Base-by-base conservation (phyloP, 1,284 basidiomycete genomes). In the Rhodotorula sp. region DNA sequence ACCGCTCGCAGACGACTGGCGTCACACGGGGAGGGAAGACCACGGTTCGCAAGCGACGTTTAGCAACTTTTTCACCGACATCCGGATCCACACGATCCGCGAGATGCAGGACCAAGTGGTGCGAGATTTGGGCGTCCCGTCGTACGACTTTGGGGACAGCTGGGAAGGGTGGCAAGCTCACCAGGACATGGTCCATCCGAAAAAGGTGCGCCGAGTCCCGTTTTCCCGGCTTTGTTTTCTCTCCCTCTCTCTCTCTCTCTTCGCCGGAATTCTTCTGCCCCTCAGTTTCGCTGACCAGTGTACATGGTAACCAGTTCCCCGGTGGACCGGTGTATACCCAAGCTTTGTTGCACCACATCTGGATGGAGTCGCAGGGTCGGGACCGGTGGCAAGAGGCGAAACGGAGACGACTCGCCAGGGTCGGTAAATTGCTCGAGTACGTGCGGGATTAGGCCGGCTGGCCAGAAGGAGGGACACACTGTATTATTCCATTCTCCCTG, bases 161-260 rank as follows among this genome's bases (percentile, higher is more conserved):
- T 79, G 75, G 72, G 77, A 79, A 59, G 78, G 78, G 33, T 79
- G 71, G 68, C 78, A 78, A 65, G 68, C 60, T 42, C 64, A 68
- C 22, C 74, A 75, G 68, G 66, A 73, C 45, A 73, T 71, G 74
- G 75, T 76, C n/a, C 76, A 77, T 59, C 76, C 76, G n/a, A 57
- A 67, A 8, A 70, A 72, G 58, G 76, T 77, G 51, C 53, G 73
- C 24, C 37, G 37, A 12, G 10, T 12, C 10, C 37, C 37, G 37
- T 6, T 37, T 37, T 42, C 10, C 37, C 37, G 37, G 12, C 10
- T 37, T 37, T 37, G 37, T 42, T 42, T 12, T 42, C 51, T 53
- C 5, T 54, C 2, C 24, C 24, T 20, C 24, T 45, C 37, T 14
- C 26, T 29, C 51, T 42, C 48, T n/a, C 20, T 46, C 59, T 48